Base-by-base conservation (phyloP, 805 yeast species). In the Yarrowia sp. region DNA sequence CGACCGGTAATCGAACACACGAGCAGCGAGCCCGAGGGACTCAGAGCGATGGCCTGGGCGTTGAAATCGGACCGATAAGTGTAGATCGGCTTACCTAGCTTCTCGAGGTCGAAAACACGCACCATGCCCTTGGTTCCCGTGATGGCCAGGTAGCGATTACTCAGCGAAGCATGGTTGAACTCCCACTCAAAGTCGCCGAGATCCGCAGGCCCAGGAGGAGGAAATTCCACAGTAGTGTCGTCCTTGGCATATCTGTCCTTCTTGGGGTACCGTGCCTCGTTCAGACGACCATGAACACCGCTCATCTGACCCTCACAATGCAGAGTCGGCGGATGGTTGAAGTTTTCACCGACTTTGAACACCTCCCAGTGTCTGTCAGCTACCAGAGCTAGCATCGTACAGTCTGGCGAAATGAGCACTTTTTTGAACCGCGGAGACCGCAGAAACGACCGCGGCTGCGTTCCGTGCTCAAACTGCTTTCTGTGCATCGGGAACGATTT, bases 1-100 rank as follows among this genome's bases (percentile, higher is more conserved):
- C 87, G 85, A 0, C 96, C 95, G 0, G 94, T 89, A 38, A 93
- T 87, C 0, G 96, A 95, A 70, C 91, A 85, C 6, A 95, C 95
- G 13, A 92, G 80, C 33, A 87, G 79, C 19, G 83, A 79, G 33
- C 89, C 92, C 71, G 84, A 80, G 0, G 86, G 84, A 10, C 94
- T 84, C 0, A 92, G 80, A 42, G 91, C 89, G 56, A 91, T 81
- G 73, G 97, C 91, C 64, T 96, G 77, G 43, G 93, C 88, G 0
- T 94, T 93, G 74, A 90, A 90, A 67, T 83, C 84, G 12, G 91
- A 87, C 44, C 84, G 79, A 73, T 90, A 86, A 0, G 90, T 84
- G 76, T 89, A 91, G 0, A 92, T 79, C 0, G 89, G 86, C 69
- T 81, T 80, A 3, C 97, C 97, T 13, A 74, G 71, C 42, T 80